These are phyloP conservation scores for Lyophyllum decastes DNA, from an alignment of 768 basidiomycete genomes.

Conservation along the genomic window DNA sequence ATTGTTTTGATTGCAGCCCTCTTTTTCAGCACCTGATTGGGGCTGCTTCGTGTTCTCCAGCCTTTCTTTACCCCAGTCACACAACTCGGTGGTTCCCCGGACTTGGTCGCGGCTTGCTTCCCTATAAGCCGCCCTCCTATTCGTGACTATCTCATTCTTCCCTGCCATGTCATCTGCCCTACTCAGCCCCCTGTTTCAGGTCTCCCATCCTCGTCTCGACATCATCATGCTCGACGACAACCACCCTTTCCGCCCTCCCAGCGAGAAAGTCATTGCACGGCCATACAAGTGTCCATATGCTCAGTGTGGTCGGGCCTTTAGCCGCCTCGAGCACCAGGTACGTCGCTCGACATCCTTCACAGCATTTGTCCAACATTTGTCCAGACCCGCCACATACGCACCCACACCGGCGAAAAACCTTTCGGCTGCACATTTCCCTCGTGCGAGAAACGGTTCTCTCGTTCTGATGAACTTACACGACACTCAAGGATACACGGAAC, in stretches of 20 bases:
- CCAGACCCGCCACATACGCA: conserved; percentile 96
- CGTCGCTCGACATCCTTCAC: conserved; percentile 8
- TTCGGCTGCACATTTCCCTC: conserved; percentile 88
- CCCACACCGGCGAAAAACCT: conserved; percentile 98
- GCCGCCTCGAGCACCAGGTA: conserved; percentile 94
- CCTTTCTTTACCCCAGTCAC: conserved; percentile 1
- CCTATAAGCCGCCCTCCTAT: conserved; percentile 5
- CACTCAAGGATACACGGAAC: conserved; percentile 84
- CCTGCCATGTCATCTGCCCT: conserved; percentile 8
- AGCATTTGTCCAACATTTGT: conserved; percentile 14
- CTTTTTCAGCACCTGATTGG: conserved; percentile 4
- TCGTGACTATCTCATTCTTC: neutral
- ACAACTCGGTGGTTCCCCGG: conserved; percentile 16
- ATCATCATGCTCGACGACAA: conserved; percentile 21
- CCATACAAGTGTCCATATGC: conserved; percentile 97
- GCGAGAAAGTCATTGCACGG: conserved; percentile 44
- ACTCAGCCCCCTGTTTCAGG: conserved; percentile 10
- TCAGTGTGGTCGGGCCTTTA: conserved; percentile 93
- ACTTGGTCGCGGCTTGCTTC: conserved; percentile 4
- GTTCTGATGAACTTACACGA: conserved; percentile 97
- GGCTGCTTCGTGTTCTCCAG: neutral
- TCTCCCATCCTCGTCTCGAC: conserved; percentile 10
- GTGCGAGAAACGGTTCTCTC: conserved; percentile 98
- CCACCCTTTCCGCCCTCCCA: conserved; percentile 5
- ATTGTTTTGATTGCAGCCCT: neutral